These are phyloP conservation scores for Stereum hirsutum DNA, from an alignment of 1,284 basidiomycete genomes.

Conservation along the genomic window DNA sequence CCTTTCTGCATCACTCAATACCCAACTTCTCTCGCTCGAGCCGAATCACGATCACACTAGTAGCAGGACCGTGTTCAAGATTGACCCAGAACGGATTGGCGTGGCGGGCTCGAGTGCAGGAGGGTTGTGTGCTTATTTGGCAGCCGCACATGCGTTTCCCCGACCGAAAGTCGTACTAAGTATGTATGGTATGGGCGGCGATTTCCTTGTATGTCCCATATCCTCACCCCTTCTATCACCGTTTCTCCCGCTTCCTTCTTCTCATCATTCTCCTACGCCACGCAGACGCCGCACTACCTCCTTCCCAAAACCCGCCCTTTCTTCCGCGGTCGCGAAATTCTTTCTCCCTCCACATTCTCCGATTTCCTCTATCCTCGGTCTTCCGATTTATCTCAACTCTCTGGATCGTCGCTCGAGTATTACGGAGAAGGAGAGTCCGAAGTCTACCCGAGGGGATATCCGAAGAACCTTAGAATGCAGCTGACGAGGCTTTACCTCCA, in stretches of 20 bases:
- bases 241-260: background rate
- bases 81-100: constrained; percentile 36
- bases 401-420: constrained; percentile 41
- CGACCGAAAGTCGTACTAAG: constrained; percentile 45
- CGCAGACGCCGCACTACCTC: constrained; percentile 29
- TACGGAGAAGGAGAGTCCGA: constrained; percentile 27
- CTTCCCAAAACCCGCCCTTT: constrained; percentile 27
- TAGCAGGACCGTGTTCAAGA: background rate
- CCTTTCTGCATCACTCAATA: constrained; percentile 23
- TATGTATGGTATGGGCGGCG: constrained; percentile 55
- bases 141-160: constrained; percentile 40
- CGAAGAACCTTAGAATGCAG: constrained; percentile 54
- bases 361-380: constrained; percentile 24
- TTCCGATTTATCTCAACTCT: constrained; percentile 18
- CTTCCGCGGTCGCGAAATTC: constrained; percentile 29
- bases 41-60: background rate
- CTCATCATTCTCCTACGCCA: background rate
- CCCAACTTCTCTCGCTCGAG: constrained; percentile 10
- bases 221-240: background rate
- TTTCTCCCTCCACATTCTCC: constrained; percentile 21
- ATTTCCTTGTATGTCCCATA: constrained; percentile 38
- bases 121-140: constrained; percentile 53
- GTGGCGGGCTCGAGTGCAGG: constrained; percentile 56
- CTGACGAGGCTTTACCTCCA: constrained; percentile 49
- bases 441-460: constrained; percentile 40